These are phyloP conservation scores for Apophysomyces elegans DNA, from an alignment of 371 early-diverging fungal genomes.

Conservation along the genomic window DNA sequence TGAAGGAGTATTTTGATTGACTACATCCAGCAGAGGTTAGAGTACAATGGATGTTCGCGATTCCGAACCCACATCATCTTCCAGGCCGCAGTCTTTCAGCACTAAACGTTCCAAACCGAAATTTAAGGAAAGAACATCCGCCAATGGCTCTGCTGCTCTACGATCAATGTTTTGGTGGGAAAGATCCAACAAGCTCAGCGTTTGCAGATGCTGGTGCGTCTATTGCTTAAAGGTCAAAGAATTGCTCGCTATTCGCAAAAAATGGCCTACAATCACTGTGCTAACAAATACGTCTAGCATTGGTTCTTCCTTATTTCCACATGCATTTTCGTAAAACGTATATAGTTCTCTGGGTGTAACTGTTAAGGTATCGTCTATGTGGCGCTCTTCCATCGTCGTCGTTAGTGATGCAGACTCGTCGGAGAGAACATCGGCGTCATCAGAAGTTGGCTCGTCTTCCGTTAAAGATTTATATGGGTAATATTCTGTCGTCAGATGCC, in stretches of 20 bases:
- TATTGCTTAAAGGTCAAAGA: neutral
- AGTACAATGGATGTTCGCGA: neutral
- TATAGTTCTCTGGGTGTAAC: conserved; percentile 32
- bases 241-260: neutral
- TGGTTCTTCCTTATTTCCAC: conserved; percentile 59
- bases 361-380: conserved; percentile 12
- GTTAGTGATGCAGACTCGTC: conserved; percentile 9
- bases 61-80: conserved; percentile 60
- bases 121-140: conserved; percentile 63
- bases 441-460: conserved; percentile 11
- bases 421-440: conserved; percentile 17
- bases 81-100: conserved; percentile 64
- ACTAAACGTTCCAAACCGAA: conserved; percentile 59
- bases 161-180: conserved; percentile 44
- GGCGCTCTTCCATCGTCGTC: conserved; percentile 3
- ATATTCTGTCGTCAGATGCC: conserved; percentile 58
- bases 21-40: conserved; percentile 30
- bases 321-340: conserved; percentile 46
- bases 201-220: conserved; percentile 26
- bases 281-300: conserved; percentile 52
- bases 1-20: conserved; percentile 65
- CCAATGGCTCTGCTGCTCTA: conserved; percentile 56
- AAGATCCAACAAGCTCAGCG: conserved; percentile 51
- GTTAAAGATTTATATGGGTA: conserved; percentile 28
- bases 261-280: conserved; percentile 44